Evolutionary conservation across 163 green algal species (phyloP).

Genomic region (Scenedesmus sp.): DNA sequence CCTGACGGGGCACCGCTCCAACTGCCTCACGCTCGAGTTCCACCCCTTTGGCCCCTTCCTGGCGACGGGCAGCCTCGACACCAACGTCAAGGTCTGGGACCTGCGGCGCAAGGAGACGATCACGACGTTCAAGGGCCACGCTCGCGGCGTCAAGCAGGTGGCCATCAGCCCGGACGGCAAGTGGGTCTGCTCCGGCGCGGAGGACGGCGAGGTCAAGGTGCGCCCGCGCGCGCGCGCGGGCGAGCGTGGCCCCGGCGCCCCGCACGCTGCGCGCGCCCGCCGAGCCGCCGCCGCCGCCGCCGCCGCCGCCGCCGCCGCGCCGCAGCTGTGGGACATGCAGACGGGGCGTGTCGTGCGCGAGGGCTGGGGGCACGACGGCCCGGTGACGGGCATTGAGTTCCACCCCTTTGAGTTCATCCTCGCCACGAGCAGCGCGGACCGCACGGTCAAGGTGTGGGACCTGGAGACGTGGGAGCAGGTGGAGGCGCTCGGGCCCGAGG

Average conservation of each 20-base stretch:
- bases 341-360: slow-evolving; percentile 67
- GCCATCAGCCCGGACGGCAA: slow-evolving; percentile 82
- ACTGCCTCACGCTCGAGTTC: slow-evolving; percentile 75
- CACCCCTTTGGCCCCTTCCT: slow-evolving; percentile 67
- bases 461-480: slow-evolving; percentile 77
- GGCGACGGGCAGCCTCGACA: slow-evolving; percentile 82
- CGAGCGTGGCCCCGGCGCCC: too few species aligned
- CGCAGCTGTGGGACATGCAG: slow-evolving; percentile 84
- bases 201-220: slow-evolving; percentile 84
- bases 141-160: slow-evolving; percentile 62
- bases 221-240: too few species aligned
- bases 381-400: slow-evolving; percentile 81
- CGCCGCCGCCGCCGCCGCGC: too few species aligned
- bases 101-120: slow-evolving; percentile 73
- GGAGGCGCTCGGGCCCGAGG: slow-evolving; percentile 66
- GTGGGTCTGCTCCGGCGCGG: slow-evolving; percentile 78
- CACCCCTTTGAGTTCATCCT: slow-evolving; percentile 86
- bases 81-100: slow-evolving; percentile 89
- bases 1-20: slow-evolving; percentile 76
- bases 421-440: slow-evolving; percentile 74
- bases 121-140: slow-evolving; percentile 83
- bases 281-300: too few species aligned
- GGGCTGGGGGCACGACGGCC: slow-evolving; percentile 56
- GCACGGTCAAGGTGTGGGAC: slow-evolving; percentile 82
- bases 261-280: too few species aligned